These are phyloP conservation scores for Heterobasidion occidentale DNA, from an alignment of 1,284 basidiomycete species.

Conservation along the genomic window DNA sequence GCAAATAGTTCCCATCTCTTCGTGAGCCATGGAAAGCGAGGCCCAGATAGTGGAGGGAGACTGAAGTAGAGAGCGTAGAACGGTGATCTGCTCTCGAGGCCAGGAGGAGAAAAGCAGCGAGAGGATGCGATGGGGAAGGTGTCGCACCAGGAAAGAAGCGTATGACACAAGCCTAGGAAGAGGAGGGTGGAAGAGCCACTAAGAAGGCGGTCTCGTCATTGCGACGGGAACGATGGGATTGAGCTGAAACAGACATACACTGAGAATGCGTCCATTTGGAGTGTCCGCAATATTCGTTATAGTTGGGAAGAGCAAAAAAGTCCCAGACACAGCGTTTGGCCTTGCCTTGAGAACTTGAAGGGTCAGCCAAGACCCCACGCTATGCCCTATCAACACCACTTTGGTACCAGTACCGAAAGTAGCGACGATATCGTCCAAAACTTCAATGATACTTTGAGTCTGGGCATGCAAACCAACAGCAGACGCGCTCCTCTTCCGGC, in stretches of 20 bases:
- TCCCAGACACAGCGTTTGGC: slow-evolving; percentile 23
- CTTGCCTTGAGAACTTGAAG: slow-evolving; percentile 51
- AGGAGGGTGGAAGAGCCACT: slow-evolving; percentile 44
- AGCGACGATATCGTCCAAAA: slow-evolving; percentile 34
- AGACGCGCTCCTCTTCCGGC: slow-evolving; percentile 10
- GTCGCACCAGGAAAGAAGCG: slow-evolving; percentile 20
- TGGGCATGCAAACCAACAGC: slow-evolving; percentile 32
- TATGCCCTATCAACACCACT: slow-evolving; percentile 48
- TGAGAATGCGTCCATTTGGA: slow-evolving; percentile 42
- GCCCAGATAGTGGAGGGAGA: slow-evolving; percentile 40
- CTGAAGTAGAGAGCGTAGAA: slow-evolving; percentile 37
- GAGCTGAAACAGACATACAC: slow-evolving; percentile 16
- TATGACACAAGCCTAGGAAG: slow-evolving; percentile 33
- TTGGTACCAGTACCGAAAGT: slow-evolving; percentile 26
- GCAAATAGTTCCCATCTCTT: slow-evolving; percentile 51
- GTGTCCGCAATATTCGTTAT: slow-evolving; percentile 46
- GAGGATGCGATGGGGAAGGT: slow-evolving; percentile 25
- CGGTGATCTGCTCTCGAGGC: slow-evolving; percentile 37
- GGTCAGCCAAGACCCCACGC: slow-evolving; percentile 53
- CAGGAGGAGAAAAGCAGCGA: slow-evolving; percentile 25
- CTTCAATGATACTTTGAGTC: slow-evolving; percentile 38
- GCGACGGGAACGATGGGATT: not conserved
- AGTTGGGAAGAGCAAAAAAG: slow-evolving; percentile 53
- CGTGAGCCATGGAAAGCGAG: slow-evolving; percentile 46
- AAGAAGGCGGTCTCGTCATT: not conserved